These are phyloP conservation scores for Fusarium sp. DNA, from an alignment of 2,329 filamentous ascomycete genomes.

Conservation along the genomic window DNA sequence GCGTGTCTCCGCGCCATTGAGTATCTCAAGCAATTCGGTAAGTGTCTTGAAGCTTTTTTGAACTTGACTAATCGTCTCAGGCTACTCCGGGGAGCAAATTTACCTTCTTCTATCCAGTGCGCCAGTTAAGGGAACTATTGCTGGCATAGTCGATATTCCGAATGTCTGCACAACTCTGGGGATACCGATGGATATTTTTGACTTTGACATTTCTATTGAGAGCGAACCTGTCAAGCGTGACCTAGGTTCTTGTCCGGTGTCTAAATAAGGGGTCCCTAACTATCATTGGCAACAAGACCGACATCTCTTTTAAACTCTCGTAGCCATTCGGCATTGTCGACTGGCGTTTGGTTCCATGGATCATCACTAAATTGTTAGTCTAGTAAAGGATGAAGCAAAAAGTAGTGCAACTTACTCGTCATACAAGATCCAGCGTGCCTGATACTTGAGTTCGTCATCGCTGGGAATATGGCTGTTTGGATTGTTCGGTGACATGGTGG, in stretches of 20 bases:
- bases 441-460: conserved; percentile 38
- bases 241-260: conserved; percentile 48
- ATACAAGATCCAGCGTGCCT: conserved; percentile 40
- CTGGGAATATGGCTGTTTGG: conserved; percentile 37
- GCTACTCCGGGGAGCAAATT: conserved; percentile 80
- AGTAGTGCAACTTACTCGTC: conserved; percentile 29
- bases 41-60: background rate
- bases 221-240: conserved; percentile 57
- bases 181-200: conserved; percentile 93
- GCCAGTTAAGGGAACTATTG: conserved; percentile 89
- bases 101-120: conserved; percentile 90
- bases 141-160: conserved; percentile 91
- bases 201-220: conserved; percentile 88
- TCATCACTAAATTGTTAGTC: conserved; percentile 34
- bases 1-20: conserved; percentile 73
- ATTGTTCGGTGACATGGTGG: conserved; percentile 40
- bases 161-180: conserved; percentile 93
- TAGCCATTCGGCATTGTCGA: conserved; percentile 43
- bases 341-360: conserved; percentile 44
- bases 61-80: conserved; percentile 12
- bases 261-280: background rate
- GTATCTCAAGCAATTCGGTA: conserved; percentile 56
- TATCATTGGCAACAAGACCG: conserved; percentile 17
- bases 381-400: fast-evolving
- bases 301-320: conserved; percentile 43